Percentiles rank a stretch among this genome's conserved stretches.
These are phyloP conservation scores for Boletus subcaerulescens DNA, from an alignment of 768 basidiomycete genomes.

Conservation along the genomic window DNA sequence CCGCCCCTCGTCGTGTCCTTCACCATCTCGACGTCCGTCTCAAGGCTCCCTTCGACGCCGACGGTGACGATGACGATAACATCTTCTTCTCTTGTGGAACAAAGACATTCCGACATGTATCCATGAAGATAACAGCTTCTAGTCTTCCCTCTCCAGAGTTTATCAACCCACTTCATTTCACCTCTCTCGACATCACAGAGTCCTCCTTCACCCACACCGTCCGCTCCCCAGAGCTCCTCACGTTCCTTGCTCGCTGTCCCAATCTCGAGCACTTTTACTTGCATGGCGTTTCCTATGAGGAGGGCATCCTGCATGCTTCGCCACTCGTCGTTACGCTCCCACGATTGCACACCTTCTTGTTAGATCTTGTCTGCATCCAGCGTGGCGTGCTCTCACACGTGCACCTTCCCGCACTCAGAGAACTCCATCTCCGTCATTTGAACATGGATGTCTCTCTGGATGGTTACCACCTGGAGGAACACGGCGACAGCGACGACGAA, in stretches of 20 bases:
- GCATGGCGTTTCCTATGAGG: slow-evolving; percentile 51
- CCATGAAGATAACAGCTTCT: slow-evolving; percentile 49
- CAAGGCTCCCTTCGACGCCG: slow-evolving; percentile 21
- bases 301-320: slow-evolving; percentile 24
- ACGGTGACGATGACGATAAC: slow-evolving; percentile 18
- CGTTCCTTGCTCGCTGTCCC: slow-evolving; percentile 61
- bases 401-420: slow-evolving; percentile 55
- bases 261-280: slow-evolving; percentile 57
- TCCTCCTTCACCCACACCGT: slow-evolving; percentile 37
- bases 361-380: slow-evolving; percentile 59
- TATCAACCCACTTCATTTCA: slow-evolving; percentile 52
- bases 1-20: slow-evolving; percentile 18
- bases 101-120: slow-evolving; percentile 35
- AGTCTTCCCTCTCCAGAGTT: slow-evolving; percentile 45
- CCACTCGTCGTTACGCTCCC: slow-evolving; percentile 53
- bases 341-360: slow-evolving; percentile 51
- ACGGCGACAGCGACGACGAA: slow-evolving; percentile 75
- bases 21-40: slow-evolving; percentile 30
- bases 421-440: slow-evolving; percentile 62
- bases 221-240: slow-evolving; percentile 50
- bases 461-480: slow-evolving; percentile 41
- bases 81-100: slow-evolving; percentile 34
- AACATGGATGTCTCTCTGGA: slow-evolving; percentile 53
- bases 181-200: slow-evolving; percentile 57
- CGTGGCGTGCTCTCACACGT: slow-evolving; percentile 65